Evolutionary conservation across 345 rosid genomes (phyloP).

Genomic region (Cardamine occulta): DNA sequence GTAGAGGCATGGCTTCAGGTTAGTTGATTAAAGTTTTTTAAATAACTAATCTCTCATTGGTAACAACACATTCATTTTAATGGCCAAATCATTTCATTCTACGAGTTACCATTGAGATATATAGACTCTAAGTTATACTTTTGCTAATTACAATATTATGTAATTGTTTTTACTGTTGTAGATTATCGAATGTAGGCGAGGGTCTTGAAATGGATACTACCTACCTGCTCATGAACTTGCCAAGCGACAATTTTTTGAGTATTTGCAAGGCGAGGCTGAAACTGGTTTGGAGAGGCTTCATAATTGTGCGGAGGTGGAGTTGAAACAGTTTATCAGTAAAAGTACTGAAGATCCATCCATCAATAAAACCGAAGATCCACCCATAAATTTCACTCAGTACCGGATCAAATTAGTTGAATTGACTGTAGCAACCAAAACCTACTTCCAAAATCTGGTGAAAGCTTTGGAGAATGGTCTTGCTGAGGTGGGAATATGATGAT

Average conservation of each 20-base stretch:
- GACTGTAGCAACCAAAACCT: slow-evolving; percentile 68
- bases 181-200: slow-evolving; percentile 84
- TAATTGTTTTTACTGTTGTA: slow-evolving; percentile 2
- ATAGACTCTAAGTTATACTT: background rate
- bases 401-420: slow-evolving; percentile 59
- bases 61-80: too few relatives aligned
- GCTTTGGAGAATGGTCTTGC: slow-evolving; percentile 77
- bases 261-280: slow-evolving; percentile 62
- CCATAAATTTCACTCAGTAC: slow-evolving; percentile 54
- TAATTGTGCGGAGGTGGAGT: slow-evolving; percentile 30
- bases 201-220: slow-evolving; percentile 84
- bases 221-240: slow-evolving; percentile 48
- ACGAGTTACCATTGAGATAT: background rate
- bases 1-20: slow-evolving; percentile 87
- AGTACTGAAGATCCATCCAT: too few relatives aligned
- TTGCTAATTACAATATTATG: background rate
- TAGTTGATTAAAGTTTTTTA: slow-evolving; percentile 24
- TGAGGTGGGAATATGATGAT: slow-evolving; percentile 45
- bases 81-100: too few relatives aligned
- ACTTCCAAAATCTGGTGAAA: slow-evolving; percentile 78
- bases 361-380: slow-evolving; percentile 14
- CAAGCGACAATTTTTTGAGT: slow-evolving; percentile 68
- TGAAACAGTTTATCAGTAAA: slow-evolving; percentile 1
- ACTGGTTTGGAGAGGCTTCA: slow-evolving; percentile 40
- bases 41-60: too few relatives aligned